Evolutionary conservation across 2,329 filamentous ascomycete genomes (phyloP), one percentile per base, ranked within the genome.

Genomic region (Blastomyces silverae): DNA sequence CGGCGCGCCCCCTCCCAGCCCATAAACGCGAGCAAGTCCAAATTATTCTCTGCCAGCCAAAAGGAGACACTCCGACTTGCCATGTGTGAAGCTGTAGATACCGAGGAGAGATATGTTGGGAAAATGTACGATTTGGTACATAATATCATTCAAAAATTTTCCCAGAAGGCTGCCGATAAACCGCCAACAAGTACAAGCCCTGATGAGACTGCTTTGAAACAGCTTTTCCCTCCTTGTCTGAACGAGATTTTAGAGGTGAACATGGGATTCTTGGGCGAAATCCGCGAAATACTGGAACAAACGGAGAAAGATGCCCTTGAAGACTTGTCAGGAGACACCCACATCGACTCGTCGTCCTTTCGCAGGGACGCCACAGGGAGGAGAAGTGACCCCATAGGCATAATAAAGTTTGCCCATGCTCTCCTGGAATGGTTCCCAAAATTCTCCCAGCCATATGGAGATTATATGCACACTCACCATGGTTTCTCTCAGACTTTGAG

Each of bases 341-440:
- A 80, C 74, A 67, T 83, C 73, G 59, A 82, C 73, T 62, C 81
- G 75, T 68, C 82, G 75, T 62, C 80, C 77, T 67, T 75, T 76
- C 66, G 82, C 77, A 63, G 81, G 73, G 52, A 76, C 77, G 25
- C 79, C 75, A 67, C 73, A 76, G 69, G 67, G 4, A 64, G 76
- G 25, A 71, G 68, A 62, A 87, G 84, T 73, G 91, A 96, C 73
- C 86, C 89, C 22, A 91, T 89, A 69, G 93, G 93, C 61, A 86
- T 90, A 20, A 79, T 89, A 50, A 84, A 87, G 52, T 88, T 97
- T 74, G 91, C 91, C 53, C 91, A 88, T 70, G 82, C 91, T 60
- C 87, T 97, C 66, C 79, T 94, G 4, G 90, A 95, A 69, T 96
- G 92, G 91, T 94, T 99, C 69, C 94, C 94, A 7, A 88, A 88